These are phyloP conservation scores for Didymella glomerata DNA, from an alignment of 2,329 filamentous ascomycete genomes.

Conservation along the genomic window DNA sequence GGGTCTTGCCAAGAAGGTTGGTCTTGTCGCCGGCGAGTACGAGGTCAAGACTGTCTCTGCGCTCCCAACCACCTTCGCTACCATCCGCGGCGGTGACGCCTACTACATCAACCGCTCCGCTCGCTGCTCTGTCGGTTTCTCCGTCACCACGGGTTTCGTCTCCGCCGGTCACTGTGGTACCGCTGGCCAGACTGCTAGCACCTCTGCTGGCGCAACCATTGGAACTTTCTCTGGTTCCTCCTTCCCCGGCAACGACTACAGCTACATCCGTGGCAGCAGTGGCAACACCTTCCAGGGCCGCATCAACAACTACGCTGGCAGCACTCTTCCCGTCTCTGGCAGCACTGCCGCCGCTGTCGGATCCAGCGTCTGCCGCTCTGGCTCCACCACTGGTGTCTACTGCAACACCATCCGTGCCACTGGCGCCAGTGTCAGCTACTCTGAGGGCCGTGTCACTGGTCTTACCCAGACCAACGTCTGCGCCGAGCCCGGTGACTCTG, in stretches of 20 bases:
- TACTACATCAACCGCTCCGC: conserved; percentile 48
- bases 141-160: conserved; percentile 54
- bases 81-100: conserved; percentile 51
- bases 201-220: conserved; percentile 42
- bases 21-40: conserved; percentile 50
- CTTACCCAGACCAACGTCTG: conserved; percentile 54
- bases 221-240: conserved; percentile 52
- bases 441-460: conserved; percentile 52
- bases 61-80: conserved; percentile 50
- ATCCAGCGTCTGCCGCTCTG: conserved; percentile 54
- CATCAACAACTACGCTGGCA: conserved; percentile 49
- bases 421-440: conserved; percentile 52
- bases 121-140: conserved; percentile 55
- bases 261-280: conserved; percentile 49
- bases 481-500: conserved; percentile 56
- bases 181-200: conserved; percentile 44
- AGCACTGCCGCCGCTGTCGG: conserved; percentile 51
- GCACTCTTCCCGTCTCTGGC: conserved; percentile 49
- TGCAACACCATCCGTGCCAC: conserved; percentile 51
- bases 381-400: conserved; percentile 54
- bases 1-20: conserved; percentile 50
- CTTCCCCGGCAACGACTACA: conserved; percentile 55
- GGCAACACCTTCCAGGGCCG: conserved; percentile 43
- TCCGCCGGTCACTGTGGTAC: conserved; percentile 54
- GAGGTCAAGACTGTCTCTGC: conserved; percentile 48